Conservation (phyloP, 495 filamentous ascomycete species). For the Daldinia caldariorum region DNA sequence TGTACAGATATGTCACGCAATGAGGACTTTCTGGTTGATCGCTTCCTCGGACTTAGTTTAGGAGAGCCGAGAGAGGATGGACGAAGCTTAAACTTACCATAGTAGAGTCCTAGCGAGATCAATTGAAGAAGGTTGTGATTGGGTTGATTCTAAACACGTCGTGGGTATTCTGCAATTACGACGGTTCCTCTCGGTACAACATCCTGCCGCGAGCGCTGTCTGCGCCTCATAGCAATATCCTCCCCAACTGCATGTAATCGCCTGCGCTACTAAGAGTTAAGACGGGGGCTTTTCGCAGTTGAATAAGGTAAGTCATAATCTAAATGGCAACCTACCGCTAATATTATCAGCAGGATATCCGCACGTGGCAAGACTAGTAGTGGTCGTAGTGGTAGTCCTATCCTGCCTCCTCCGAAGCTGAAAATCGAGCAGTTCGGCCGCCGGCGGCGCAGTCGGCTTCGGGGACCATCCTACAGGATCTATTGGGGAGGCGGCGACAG, state of each 20-base stretch:
- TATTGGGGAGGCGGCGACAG: conserved; percentile 26
- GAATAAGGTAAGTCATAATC: conserved; percentile 8
- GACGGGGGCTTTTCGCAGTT: conserved; percentile 15
- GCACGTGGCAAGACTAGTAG: conserved; percentile 31
- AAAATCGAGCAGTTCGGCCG: conserved; percentile 32
- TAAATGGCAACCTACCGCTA: conserved; percentile 36
- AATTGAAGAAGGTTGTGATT: conserved; percentile 9
- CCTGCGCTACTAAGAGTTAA: conserved; percentile 40
- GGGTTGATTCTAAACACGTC: conserved; percentile 42
- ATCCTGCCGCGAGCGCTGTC: conserved; percentile 33
- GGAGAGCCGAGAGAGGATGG: neutral
- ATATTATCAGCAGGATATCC: conserved; percentile 38
- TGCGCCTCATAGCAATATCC: conserved; percentile 33
- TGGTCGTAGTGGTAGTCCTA: conserved; percentile 7
- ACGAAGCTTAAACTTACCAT: conserved; percentile 37
- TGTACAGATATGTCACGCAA: conserved; percentile 47
- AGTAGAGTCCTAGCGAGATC: conserved; percentile 18
- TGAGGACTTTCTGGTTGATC: conserved; percentile 29
- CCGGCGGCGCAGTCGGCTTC: conserved; percentile 48
- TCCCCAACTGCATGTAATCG: conserved; percentile 38
- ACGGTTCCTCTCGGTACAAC: conserved; percentile 36
- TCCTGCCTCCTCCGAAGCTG: conserved; percentile 44
- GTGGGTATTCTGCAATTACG: conserved; percentile 45
- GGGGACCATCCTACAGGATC: conserved; percentile 46
- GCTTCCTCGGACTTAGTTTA: conserved; percentile 40